Evolutionary conservation across 2,329 filamentous ascomycete species (phyloP), one percentile per base, ranked within the genome.

Genomic region (Intubia oerlemansii): DNA sequence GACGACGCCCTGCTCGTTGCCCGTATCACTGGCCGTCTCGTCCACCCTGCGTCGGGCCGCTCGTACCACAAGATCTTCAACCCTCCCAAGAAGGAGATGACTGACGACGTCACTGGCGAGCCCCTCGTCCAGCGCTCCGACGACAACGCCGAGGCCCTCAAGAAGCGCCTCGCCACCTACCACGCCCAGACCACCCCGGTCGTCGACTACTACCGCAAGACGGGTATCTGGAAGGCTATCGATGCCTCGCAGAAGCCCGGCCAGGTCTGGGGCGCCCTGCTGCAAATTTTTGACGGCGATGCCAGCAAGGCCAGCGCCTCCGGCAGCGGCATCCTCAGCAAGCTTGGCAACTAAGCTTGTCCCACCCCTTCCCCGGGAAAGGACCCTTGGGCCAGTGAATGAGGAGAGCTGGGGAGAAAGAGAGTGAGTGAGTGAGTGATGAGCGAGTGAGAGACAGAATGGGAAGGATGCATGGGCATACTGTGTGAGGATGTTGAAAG

Each of bases 21-120:
- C 41, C 80, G 88, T 47, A 95, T 98, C 54, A 98, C 88, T 36
- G 88, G 88, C 45, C 85, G 88, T 46, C 65, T 98, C 36, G 64
- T 98, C 43, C 88, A 98, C 65, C 85, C 85, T 33, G 85, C 85
- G 29, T 93, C 84, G 32, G 88, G 88, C 40, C 82, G 88, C 47
- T 82, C 79, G 42, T 98, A 98, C 63, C 88, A 98, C 71, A 88
- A 76, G 57, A 77, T 88, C 53, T 98, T 98, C 73, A 95, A 93
- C 69, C 88, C 88, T 29, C 88, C 88, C 45, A 92, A 93, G 70
- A 57, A 70, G 44, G 46, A 66, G 39, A 95, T 95, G 88, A 91
- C 72, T 50, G 88, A 98, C 54, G 88, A 98, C 53, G 55, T 93
- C 41, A 95, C 88, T 13, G 88, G 88, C 52, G 88, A 98, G 65